Evolutionary conservation across 164 flowering plant genomes (phyloP).

Genomic region (Warburgia ugandensis): DNA sequence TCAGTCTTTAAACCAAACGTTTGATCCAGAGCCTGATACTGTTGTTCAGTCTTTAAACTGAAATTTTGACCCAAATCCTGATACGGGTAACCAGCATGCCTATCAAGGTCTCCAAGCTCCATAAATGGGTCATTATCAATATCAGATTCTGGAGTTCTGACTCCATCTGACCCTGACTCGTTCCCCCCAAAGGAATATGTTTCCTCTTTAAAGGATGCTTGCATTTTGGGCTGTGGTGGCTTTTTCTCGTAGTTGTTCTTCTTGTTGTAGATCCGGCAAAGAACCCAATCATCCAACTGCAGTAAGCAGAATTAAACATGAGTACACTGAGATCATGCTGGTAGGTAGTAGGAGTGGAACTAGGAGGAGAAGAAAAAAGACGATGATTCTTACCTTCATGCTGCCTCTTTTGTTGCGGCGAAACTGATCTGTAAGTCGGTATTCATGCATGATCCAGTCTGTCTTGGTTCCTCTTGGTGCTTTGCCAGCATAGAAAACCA

Average conservation of each 20-base stretch:
- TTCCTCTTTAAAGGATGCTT: slow-evolving; percentile 3
- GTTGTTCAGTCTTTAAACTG: too few species aligned
- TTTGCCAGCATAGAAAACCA: slow-evolving; percentile 16
- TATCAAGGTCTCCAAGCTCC: neutral
- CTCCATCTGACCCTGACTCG: slow-evolving; percentile 2
- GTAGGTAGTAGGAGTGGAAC: neutral
- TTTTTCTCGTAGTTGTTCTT: slow-evolving; percentile 15
- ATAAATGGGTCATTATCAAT: slow-evolving; percentile 7
- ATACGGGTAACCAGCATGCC: neutral
- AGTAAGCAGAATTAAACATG: too few species aligned
- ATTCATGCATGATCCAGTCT: slow-evolving; percentile 21
- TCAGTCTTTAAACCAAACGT: too few species aligned
- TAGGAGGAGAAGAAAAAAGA: too few species aligned
- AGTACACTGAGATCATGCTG: too few species aligned
- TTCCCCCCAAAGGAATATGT: slow-evolving; percentile 5
- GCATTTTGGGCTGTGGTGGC: neutral
- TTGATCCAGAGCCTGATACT: too few species aligned
- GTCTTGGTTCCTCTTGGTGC: slow-evolving; percentile 19
- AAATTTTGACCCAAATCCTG: neutral
- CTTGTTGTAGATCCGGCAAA: slow-evolving; percentile 20
- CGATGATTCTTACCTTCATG: slow-evolving; percentile 16
- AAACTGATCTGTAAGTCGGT: slow-evolving; percentile 12
- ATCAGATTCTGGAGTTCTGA: slow-evolving; percentile 10
- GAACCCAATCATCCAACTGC: slow-evolving; percentile 22
- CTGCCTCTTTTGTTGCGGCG: slow-evolving; percentile 5